These are phyloP conservation scores for Esteya vermicola DNA, from an alignment of 2,329 filamentous ascomycete species.

Conservation along the genomic window DNA sequence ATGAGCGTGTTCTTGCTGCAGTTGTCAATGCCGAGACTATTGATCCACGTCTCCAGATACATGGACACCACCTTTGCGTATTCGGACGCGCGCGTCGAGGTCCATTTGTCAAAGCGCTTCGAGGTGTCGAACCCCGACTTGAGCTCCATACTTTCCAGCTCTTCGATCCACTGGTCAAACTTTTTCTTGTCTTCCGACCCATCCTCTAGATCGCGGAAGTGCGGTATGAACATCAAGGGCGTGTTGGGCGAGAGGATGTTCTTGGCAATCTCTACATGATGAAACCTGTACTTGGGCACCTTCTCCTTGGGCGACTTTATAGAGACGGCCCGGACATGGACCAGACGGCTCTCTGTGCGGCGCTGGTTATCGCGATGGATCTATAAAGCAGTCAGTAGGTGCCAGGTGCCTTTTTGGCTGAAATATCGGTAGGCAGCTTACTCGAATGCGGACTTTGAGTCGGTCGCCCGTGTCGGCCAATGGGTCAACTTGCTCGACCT, in stretches of 20 bases:
- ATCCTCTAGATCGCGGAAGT: slow-evolving; percentile 40
- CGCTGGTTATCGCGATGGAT: slow-evolving; percentile 8
- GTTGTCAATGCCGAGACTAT: slow-evolving; percentile 31
- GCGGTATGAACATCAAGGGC: slow-evolving; percentile 45
- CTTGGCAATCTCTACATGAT: slow-evolving; percentile 44
- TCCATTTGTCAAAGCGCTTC: slow-evolving; percentile 34
- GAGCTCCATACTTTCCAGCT: slow-evolving; percentile 41
- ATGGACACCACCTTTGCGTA: slow-evolving; percentile 34
- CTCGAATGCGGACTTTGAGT: slow-evolving; percentile 38
- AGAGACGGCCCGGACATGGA: slow-evolving; percentile 20
- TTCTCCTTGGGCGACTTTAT: slow-evolving; percentile 34
- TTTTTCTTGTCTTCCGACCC: slow-evolving; percentile 34
- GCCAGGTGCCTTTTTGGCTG: neutral
- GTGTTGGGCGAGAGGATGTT: slow-evolving; percentile 47
- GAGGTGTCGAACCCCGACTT: slow-evolving; percentile 42
- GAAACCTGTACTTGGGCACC: slow-evolving; percentile 45
- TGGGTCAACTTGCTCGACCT: neutral
- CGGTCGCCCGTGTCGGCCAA: slow-evolving; percentile 19
- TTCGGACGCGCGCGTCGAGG: slow-evolving; percentile 34
- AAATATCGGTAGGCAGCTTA: slow-evolving; percentile 13
- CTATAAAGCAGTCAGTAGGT: slow-evolving; percentile 3
- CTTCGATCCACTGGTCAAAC: slow-evolving; percentile 41
- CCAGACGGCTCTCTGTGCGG: slow-evolving; percentile 4
- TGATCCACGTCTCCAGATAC: slow-evolving; percentile 40
- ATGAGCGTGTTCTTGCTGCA: slow-evolving; percentile 39